phyloP scores from a whole-genome alignment of 768 basidiomycete species.

The Scleroderma citrinum region DNA sequence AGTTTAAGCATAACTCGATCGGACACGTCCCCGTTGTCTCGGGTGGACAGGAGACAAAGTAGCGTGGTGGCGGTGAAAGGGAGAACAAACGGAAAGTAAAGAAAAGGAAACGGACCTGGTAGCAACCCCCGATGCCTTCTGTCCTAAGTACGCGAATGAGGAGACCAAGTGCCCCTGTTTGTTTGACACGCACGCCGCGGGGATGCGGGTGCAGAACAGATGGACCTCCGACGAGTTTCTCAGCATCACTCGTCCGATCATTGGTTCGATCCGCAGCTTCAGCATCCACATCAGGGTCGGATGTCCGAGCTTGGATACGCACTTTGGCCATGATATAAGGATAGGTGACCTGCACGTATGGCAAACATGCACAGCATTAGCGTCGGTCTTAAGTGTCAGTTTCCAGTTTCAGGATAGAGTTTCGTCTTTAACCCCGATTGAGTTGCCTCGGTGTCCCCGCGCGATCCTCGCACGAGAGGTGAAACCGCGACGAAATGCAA shows the following conservation, averaged over 20 bases:
- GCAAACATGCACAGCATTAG: not conserved
- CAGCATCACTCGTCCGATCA: conserved; percentile 12
- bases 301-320: conserved; percentile 80
- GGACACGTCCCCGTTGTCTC: not conserved
- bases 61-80: not conserved
- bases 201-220: not conserved
- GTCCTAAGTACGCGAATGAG: conserved; percentile 63
- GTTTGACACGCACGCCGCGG: conserved; percentile 31
- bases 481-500: not conserved
- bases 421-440: not conserved
- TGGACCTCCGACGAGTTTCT: conserved; percentile 14
- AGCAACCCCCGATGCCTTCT: conserved; percentile 90
- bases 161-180: conserved; percentile 73
- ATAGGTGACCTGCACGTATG: conserved; percentile 70
- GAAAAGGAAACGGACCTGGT: conserved; percentile 59
- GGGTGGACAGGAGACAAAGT: not conserved
- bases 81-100: not conserved
- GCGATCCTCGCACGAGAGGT: too few relatives aligned
- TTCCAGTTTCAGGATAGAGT: not conserved
- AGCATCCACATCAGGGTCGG: conserved; percentile 41
- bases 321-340: conserved; percentile 98
- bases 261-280: conserved; percentile 2
- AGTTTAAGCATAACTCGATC: not conserved
- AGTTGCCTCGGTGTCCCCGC: too few relatives aligned
- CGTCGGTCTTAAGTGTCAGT: not conserved